phyloP scores from a whole-genome alignment of 768 basidiomycete species.

The Peribolospora baueri region DNA sequence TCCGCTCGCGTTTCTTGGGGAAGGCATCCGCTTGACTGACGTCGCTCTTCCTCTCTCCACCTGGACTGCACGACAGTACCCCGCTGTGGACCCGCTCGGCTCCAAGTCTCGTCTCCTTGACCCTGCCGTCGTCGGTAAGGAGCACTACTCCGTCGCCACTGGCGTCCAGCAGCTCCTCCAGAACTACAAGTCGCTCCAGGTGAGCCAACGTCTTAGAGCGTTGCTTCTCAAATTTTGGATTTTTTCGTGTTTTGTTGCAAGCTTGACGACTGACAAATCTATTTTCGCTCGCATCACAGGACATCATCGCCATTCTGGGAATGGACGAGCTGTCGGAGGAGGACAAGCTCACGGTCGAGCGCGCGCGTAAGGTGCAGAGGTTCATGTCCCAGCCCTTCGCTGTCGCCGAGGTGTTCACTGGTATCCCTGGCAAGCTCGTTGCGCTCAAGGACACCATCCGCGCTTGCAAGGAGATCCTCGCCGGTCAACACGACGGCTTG shows the following conservation, averaged over 20 bases:
- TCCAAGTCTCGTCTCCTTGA: constrained; percentile 99
- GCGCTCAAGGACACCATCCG: constrained; percentile 73
- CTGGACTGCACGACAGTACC: constrained; percentile 29
- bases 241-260: not conserved
- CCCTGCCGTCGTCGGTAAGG: constrained; percentile 85
- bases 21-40: not conserved
- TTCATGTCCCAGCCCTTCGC: constrained; percentile 99
- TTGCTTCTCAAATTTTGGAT: not conserved
- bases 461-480: constrained; percentile 72
- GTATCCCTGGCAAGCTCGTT: constrained; percentile 93
- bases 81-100: constrained; percentile 96
- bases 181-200: constrained; percentile 82
- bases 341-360: constrained; percentile 91
- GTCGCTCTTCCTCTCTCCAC: constrained; percentile 37
- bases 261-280: no score
- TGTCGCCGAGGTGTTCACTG: constrained; percentile 98
- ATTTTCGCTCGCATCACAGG: constrained; percentile 19
- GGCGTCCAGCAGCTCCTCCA: constrained; percentile 92
- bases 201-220: not conserved
- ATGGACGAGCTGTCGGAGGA: constrained; percentile 99
- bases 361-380: constrained; percentile 88
- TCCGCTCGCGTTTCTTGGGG: not conserved
- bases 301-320: constrained; percentile 99
- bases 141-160: constrained; percentile 91
- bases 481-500: constrained; percentile 61